Percentiles rank a stretch among this genome's conserved stretches.
Conservation (phyloP, 1,284 basidiomycete genomes). For the Pseudozyma sp. region DNA sequence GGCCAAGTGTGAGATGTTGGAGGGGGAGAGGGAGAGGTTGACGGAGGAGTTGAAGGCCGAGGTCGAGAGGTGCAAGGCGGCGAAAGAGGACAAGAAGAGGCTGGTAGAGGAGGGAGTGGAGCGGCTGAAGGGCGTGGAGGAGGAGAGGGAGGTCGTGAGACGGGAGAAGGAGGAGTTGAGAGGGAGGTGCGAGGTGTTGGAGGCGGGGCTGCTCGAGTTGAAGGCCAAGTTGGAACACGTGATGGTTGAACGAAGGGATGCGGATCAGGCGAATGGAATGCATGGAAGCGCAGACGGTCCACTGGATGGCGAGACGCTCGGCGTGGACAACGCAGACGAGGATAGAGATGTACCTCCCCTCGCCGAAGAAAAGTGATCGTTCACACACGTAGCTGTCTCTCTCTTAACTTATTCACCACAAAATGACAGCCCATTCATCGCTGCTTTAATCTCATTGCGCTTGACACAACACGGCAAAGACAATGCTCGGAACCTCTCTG, state of each 20-base stretch:
- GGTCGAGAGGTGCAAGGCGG: background rate
- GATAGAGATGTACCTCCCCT: no score
- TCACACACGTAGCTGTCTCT: no score
- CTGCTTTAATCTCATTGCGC: no score
- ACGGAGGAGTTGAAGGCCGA: constrained; percentile 22
- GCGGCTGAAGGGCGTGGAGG: constrained; percentile 1
- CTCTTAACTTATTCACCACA: no score
- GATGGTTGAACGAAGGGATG: no score
- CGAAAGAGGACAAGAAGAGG: constrained; percentile 25
- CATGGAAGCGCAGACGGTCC: no score
- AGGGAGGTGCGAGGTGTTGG: constrained; percentile 8
- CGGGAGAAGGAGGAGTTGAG: constrained; percentile 13
- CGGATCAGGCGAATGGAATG: no score
- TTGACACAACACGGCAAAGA: background rate
- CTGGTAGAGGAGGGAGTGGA: constrained; percentile 7
- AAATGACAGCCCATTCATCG: no score
- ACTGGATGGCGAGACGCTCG: no score
- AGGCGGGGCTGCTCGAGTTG: constrained; percentile 18
- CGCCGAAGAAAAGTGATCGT: no score
- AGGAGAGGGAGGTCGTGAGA: constrained; percentile 20
- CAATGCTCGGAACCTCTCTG: background rate
- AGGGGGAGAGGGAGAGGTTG: constrained; percentile 35
- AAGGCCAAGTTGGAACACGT: constrained; percentile 20
- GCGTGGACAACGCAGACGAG: no score
- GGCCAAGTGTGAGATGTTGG: constrained; percentile 12